Conservation (phyloP, 768 basidiomycete genomes). For the Trametes sanguinea region DNA sequence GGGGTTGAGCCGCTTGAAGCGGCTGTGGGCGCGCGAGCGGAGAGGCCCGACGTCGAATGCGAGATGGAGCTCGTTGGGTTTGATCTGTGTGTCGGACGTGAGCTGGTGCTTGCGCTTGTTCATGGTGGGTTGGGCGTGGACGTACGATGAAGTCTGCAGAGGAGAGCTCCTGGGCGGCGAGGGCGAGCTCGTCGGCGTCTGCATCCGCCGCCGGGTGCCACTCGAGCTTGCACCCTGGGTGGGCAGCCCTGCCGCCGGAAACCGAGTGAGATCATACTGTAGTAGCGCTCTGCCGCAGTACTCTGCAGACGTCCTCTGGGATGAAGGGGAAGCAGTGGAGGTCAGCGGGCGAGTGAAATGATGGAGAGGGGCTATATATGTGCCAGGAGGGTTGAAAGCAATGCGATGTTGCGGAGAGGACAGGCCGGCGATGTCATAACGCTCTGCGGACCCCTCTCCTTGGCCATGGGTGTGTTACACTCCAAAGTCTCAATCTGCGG, state of each 20-base stretch:
- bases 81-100: conserved; percentile 2
- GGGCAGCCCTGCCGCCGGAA: conserved; percentile 6
- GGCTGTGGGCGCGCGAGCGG: conserved; percentile 11
- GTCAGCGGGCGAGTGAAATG: no score
- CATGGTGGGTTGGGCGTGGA: background rate
- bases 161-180: conserved; percentile 9
- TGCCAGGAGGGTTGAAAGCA: background rate
- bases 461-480: no score
- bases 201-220: background rate
- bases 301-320: background rate
- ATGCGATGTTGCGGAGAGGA: conserved; percentile 9
- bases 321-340: background rate
- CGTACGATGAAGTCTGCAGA: conserved; percentile 13
- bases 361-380: no score
- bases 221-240: conserved; percentile 5
- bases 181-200: conserved; percentile 1
- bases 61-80: conserved; percentile 23
- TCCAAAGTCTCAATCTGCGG: background rate
- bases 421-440: background rate
- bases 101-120: background rate
- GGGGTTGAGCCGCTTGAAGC: conserved; percentile 13
- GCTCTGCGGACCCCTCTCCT: background rate
- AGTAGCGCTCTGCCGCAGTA: background rate
- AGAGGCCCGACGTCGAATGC: conserved; percentile 19
- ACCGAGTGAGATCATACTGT: conserved; percentile 5